Evolutionary conservation across 139 green algal species (phyloP).

Genomic region (Chlamydomonas sphaeroides): DNA sequence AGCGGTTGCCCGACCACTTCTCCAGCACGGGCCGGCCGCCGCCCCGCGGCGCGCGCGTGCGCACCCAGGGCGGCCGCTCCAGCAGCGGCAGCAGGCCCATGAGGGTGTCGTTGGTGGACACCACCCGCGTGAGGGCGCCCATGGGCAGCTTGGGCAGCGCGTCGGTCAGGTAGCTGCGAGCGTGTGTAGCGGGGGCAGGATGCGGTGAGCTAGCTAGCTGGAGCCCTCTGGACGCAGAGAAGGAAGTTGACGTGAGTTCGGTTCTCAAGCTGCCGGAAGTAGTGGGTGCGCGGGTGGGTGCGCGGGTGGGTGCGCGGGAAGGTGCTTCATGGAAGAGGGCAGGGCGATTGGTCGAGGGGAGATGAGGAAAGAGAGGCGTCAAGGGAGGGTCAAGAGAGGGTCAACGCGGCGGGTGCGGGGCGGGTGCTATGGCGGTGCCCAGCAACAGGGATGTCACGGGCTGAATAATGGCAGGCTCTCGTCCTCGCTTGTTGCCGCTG

Average conservation of each 20-base stretch:
- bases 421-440: no score
- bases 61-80: constrained; percentile 78
- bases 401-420: no score
- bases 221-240: no score
- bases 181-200: neutral
- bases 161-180: constrained; percentile 84
- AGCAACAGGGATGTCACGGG: no score
- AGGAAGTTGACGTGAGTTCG: no score
- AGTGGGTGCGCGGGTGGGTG: neutral
- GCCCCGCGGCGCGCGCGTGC: constrained; percentile 6
- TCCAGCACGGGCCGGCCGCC: constrained; percentile 26
- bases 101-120: constrained; percentile 77
- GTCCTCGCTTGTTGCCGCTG: no score
- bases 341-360: no score
- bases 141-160: constrained; percentile 67
- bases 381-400: no score
- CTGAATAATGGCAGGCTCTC: no score
- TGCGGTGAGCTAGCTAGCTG: no score
- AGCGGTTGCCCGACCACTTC: constrained; percentile 44
- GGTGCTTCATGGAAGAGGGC: neutral
- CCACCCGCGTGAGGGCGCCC: constrained; percentile 70
- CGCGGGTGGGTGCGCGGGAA: neutral
- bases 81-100: constrained; percentile 87
- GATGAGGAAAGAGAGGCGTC: no score
- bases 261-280: no score